A percentile compares a stretch with the other conserved stretches of the same genome.
Evolutionary conservation across 768 basidiomycete genomes (phyloP).

Genomic region (Naganishia vishniacii): DNA sequence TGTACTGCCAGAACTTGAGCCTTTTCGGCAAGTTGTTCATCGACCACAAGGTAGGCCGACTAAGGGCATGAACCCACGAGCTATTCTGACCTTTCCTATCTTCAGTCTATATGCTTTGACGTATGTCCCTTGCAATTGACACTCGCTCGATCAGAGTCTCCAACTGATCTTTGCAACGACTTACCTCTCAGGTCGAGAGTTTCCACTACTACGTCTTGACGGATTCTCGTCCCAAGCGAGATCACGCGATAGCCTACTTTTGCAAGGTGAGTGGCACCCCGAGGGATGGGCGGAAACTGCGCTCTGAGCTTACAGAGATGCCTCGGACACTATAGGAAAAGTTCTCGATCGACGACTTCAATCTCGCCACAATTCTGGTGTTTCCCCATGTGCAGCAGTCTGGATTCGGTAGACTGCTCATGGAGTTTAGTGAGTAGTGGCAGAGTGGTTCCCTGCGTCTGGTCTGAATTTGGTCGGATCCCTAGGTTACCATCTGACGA

Average conservation of each 20-base stretch:
- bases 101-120: conserved; percentile 28
- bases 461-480: too few species aligned
- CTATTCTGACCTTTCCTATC: conserved; percentile 6
- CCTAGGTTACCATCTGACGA: conserved; percentile 86
- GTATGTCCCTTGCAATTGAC: conserved; percentile 6
- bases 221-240: conserved; percentile 68
- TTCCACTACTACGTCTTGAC: conserved; percentile 88
- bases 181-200: conserved; percentile 50
- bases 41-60: conserved; percentile 73
- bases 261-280: conserved; percentile 57
- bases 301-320: too few species aligned
- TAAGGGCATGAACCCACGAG: background rate
- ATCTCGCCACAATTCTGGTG: conserved; percentile 91
- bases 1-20: conserved; percentile 93
- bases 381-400: conserved; percentile 86
- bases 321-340: conserved; percentile 66
- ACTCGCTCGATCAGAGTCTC: too few species aligned
- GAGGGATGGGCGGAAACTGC: too few species aligned
- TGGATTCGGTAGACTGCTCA: conserved; percentile 90
- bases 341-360: conserved; percentile 90
- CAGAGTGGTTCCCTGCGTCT: too few species aligned
- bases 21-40: conserved; percentile 98
- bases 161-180: too few species aligned
- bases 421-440: conserved; percentile 92
- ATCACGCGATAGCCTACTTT: conserved; percentile 75